Evolutionary conservation across 2,329 filamentous ascomycete genomes (phyloP).

Genomic region (Botrytis fragariae): DNA sequence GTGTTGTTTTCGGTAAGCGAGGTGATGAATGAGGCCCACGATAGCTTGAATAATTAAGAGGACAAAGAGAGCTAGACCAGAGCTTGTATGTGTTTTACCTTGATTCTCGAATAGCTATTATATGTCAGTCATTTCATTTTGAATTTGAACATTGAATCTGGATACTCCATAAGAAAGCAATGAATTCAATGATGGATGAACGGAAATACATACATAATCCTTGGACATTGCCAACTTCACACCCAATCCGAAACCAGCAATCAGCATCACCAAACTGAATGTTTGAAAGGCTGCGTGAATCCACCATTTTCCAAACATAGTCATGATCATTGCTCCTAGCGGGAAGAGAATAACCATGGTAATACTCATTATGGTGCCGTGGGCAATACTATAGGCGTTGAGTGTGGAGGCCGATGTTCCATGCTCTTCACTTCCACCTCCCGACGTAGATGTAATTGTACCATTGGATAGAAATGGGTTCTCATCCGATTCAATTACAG

Average conservation of each 20-base stretch:
- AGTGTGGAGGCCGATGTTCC: background rate
- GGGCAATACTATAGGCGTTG: conserved; percentile 40
- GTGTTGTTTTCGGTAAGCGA: conserved; percentile 45
- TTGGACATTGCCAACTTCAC: conserved; percentile 46
- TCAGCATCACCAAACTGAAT: conserved; percentile 55
- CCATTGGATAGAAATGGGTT: conserved; percentile 31
- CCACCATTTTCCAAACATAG: conserved; percentile 48
- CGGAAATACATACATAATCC: conserved; percentile 42
- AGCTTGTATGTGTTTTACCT: conserved; percentile 50
- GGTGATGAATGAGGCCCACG: conserved; percentile 58
- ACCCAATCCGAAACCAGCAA: conserved; percentile 61
- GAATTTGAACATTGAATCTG: background rate
- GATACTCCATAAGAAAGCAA: too few relatives aligned
- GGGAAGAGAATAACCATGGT: conserved; percentile 59
- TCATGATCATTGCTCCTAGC: conserved; percentile 58
- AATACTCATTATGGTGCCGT: conserved; percentile 60
- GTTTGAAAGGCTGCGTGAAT: conserved; percentile 58
- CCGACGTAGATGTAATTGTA: conserved; percentile 3
- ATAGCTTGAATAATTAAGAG: conserved; percentile 57
- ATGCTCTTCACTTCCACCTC: background rate
- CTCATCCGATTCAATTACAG: conserved; percentile 26
- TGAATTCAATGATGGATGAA: conserved; percentile 17
- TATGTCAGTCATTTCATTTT: conserved; percentile 36
- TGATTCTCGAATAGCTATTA: conserved; percentile 39
- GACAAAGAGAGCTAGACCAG: conserved; percentile 55